Base-by-base conservation (phyloP, 2,329 filamentous ascomycete species). In the Fusarium longipes region DNA sequence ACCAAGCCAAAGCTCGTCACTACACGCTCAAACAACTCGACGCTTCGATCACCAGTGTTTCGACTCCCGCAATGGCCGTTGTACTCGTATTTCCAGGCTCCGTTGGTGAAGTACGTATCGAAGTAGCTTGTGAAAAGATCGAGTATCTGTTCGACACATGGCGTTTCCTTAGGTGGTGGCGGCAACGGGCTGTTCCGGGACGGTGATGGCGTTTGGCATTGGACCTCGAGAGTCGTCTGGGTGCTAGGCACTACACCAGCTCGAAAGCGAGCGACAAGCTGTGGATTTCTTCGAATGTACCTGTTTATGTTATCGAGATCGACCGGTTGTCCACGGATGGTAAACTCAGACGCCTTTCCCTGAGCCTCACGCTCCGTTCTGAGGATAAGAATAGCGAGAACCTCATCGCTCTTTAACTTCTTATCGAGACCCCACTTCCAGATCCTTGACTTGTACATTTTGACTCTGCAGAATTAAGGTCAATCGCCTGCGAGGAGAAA, bases 371-470 rank as follows among this genome's bases (percentile, higher is more conserved):
- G 77, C 32, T 81, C 77, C n/a, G 75, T 65, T 66, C 75, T 78
- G 30, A 77, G 73, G 29, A 77, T 73, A 38, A 81, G 75, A 43
- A 81, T 77, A 51, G 78, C 77, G 24, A 80, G 63, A 6, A 81
- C 78, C 57, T 81, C 79, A 29, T 78, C 77, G 40, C 79, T 77
- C 63, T 80, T 80, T 49, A 81, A 71, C 65, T 81, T 81, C 67
- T 81, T 81, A 50, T 79, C 78, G 39, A 81, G 75, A 7, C 78
- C 77, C 79, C 79, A 81, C 65, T 78, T 77, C 73, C 76, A 78
- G 45, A 81, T 79, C 42, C 79, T 76, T 42, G 79, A 80, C 73
- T 81, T 81, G 70, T 79, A 81, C 78, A 81, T 81, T 67, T 80
- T 80, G 53, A 78, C 77, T 20, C 78, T 80, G 57, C 17, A 20